phyloP scores from a whole-genome alignment of 768 basidiomycete genomes.

The Naganishia vaughanmartiniae region DNA sequence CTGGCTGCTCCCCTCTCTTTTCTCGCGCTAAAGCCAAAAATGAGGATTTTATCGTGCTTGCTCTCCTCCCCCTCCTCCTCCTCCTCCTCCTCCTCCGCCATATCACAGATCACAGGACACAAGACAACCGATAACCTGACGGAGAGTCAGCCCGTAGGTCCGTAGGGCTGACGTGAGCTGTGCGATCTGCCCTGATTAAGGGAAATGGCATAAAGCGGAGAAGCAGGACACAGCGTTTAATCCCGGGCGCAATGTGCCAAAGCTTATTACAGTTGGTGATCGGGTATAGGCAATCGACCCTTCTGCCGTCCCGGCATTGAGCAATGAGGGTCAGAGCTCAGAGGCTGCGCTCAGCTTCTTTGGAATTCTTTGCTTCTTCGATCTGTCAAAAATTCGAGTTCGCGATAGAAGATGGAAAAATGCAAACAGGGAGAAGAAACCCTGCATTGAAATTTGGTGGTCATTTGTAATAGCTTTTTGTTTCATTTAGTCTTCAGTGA shows the following conservation, averaged over 20 bases:
- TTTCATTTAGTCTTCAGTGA: too few species aligned
- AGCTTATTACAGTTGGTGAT: not conserved
- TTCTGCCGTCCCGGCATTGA: too few species aligned
- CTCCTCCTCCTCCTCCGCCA: not conserved
- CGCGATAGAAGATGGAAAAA: too few species aligned
- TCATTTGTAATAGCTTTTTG: too few species aligned
- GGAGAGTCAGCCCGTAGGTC: not conserved
- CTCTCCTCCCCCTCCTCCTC: not conserved
- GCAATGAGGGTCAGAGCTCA: too few species aligned
- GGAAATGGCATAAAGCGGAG: not conserved
- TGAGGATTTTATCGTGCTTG: not conserved
- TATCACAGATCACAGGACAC: not conserved
- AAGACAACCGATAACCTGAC: conserved; percentile 13
- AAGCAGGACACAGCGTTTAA: too few species aligned
- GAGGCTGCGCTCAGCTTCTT: too few species aligned
- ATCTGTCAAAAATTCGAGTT: too few species aligned
- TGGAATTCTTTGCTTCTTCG: too few species aligned
- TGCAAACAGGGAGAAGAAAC: too few species aligned
- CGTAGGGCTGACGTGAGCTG: not conserved
- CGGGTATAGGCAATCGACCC: not conserved
- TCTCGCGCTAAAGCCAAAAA: not conserved
- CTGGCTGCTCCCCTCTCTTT: not conserved
- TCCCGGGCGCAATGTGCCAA: not conserved
- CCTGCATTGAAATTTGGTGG: too few species aligned
- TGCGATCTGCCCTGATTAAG: not conserved